Evolutionary conservation across 1,139 yeast species (phyloP), one percentile per base, ranked within the genome.

Genomic region (Geotrichum siamense): DNA sequence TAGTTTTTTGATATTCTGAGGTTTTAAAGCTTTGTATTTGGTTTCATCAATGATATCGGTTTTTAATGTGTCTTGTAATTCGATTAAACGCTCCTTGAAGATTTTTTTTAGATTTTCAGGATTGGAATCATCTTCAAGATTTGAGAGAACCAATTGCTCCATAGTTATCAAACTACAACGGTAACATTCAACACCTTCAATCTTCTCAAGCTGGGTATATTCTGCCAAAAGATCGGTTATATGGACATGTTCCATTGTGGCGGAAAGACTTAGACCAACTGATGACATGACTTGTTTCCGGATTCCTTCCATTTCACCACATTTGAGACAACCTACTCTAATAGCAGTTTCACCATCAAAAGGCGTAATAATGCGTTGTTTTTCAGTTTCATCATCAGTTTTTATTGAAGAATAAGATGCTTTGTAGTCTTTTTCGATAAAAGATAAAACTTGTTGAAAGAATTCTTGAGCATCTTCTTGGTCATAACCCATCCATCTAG

Each of bases 381-480:
- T 34, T 26, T 35, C 48, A 13, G 39, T 27, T 12, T 43, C 45
- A 27, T 44, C 47, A 4, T 30, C 15, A 3, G 41, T 5, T n/a
- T n/a, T n/a, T n/a, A n/a, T n/a, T 9, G 29, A 10, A 8, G 17
- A 17, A 28, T 35, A 23, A 15, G 28, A 6, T n/a, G 21, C 26
- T 30, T 45, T 45, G 22, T 54, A 51, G 50, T 86, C 94, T 43
- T 73, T 74, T 60, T 86, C 96, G 41, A 86, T 67, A 43, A 82
- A 75, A 35, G 75, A 71, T 71, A 86, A 71, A 3, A 86, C 74
- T 50, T 83, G 75, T 60, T 86, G 96, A 65, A 86, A 86, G 56
- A 86, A 86, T 60, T 86, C 96, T 63, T 87, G 96, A 0, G 96
- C 96, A 63, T 86, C 96, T 62, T 86, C 96, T 63, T 86, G 96